Evolutionary conservation across 2,329 filamentous ascomycete genomes (phyloP).

Genomic region (Colletotrichum orchidophilum): DNA sequence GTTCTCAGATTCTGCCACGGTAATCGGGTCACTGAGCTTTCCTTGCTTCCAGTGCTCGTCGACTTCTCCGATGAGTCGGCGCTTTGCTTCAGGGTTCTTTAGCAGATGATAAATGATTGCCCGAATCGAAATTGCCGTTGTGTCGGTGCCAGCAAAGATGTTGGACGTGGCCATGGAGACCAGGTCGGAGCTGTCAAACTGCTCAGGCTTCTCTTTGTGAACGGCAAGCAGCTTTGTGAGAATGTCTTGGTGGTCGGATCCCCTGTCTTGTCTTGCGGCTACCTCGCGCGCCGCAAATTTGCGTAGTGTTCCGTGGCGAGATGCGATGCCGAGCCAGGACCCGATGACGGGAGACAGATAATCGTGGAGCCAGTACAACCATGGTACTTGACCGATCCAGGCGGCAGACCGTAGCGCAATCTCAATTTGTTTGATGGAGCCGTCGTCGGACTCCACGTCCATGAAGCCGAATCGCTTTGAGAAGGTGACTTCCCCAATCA

Average conservation of each 20-base stretch:
- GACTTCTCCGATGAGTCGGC: not conserved
- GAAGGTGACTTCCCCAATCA: slow-evolving; percentile 17
- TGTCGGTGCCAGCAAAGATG: slow-evolving; percentile 19
- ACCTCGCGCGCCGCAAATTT: slow-evolving; percentile 19
- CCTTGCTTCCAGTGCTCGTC: slow-evolving; percentile 2
- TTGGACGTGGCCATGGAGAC: slow-evolving; percentile 16
- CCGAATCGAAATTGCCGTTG: slow-evolving; percentile 18
- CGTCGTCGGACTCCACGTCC: slow-evolving; percentile 14
- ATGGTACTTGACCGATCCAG: slow-evolving; percentile 17
- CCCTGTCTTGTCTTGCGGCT: slow-evolving; percentile 4
- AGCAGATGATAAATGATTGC: slow-evolving; percentile 17
- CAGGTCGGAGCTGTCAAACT: not conserved
- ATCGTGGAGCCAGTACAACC: slow-evolving; percentile 19
- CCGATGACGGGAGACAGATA: slow-evolving; percentile 11
- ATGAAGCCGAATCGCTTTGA: slow-evolving; percentile 22
- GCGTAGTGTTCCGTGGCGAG: slow-evolving; percentile 10
- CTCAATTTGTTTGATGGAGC: slow-evolving; percentile 16
- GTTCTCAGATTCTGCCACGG: slow-evolving; percentile 13
- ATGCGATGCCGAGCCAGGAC: slow-evolving; percentile 2
- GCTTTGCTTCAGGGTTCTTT: slow-evolving; percentile 5
- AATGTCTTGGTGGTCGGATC: slow-evolving; percentile 20
- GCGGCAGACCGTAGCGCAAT: slow-evolving; percentile 8
- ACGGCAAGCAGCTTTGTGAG: not conserved
- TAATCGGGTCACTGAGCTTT: not conserved
- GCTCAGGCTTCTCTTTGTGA: slow-evolving; percentile 8